Base-by-base conservation (phyloP, 2,329 filamentous ascomycete genomes). In the Monascus ruber region DNA sequence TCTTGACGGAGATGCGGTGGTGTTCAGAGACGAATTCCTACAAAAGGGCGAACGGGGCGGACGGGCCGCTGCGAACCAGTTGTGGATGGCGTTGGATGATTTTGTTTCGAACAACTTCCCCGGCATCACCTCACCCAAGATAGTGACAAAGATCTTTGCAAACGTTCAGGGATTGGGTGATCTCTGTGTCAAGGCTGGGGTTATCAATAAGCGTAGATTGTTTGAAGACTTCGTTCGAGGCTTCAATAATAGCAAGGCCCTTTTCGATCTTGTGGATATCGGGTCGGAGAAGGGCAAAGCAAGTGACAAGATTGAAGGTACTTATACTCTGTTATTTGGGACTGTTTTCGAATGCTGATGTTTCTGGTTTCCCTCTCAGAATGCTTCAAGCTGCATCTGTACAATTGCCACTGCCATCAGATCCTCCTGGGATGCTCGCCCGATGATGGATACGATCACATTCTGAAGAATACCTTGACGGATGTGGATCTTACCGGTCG, bases 381-480 rank as follows among this genome's bases (percentile, higher is more conserved):
- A 46, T 62, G 62, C 25, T 71, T 79, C 56, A 71, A 72, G 47
- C 54, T 74, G 35, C 68, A 72, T 54, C 59, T 76, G 37, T 64
- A 71, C 55, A 71, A 78, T 48, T 71, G 68, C 45, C 74, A 77
- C 47, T 80, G 76, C 51, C 74, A 73, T 38, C 74, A 77, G 40
- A 69, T 80, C 38, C 62, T 79, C 36, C 63, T 80, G 29, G 77
- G 75, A 6, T 77, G 74, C 54, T 73, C 72, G 9, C 70, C 74
- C 42, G 72, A 75, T 55, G 69, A 69, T 40, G 66, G 70, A 24
- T 79, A 76, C 53, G 68, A 69, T 24, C 62, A 64, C 7, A 58
- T 72, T 29, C 59, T 80, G 7, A 68, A 74, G 50, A 64, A 72
- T 28, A 66, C 67, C 37, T 53, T 65, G 35, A 58, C 61, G 41